These are phyloP conservation scores for Pythium chondricola DNA, from an alignment of 352 stramenopile genomes.

Conservation along the genomic window DNA sequence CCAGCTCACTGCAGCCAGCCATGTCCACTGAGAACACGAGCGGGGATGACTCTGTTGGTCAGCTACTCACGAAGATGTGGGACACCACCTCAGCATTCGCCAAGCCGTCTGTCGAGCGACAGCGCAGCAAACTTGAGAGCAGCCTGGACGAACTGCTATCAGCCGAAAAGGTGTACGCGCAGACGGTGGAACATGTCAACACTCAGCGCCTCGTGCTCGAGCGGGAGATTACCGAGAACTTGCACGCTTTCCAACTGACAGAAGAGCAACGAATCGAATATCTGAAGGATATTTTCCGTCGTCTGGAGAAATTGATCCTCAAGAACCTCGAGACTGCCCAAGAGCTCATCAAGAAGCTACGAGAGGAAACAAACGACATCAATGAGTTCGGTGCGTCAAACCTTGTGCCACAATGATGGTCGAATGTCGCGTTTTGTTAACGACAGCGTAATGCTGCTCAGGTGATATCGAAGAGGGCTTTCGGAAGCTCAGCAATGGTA, in stretches of 20 bases:
- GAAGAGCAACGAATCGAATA: slow-evolving; percentile 82
- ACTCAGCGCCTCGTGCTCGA: slow-evolving; percentile 58
- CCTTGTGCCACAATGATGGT: no score
- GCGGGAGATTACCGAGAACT: slow-evolving; percentile 67
- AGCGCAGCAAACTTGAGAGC: slow-evolving; percentile 50
- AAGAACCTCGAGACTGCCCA: slow-evolving; percentile 38
- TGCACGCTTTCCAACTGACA: slow-evolving; percentile 75
- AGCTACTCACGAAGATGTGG: slow-evolving; percentile 80
- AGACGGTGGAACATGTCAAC: slow-evolving; percentile 63
- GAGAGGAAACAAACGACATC: slow-evolving; percentile 39
- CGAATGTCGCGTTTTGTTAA: not conserved
- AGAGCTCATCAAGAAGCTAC: slow-evolving; percentile 42
- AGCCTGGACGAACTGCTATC: slow-evolving; percentile 64
- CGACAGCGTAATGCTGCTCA: slow-evolving; percentile 8
- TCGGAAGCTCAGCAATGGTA: slow-evolving; percentile 39
- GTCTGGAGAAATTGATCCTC: slow-evolving; percentile 51
- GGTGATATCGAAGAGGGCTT: slow-evolving; percentile 75
- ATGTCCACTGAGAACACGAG: slow-evolving; percentile 9
- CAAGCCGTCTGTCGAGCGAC: slow-evolving; percentile 53
- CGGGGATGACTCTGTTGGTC: slow-evolving; percentile 49
- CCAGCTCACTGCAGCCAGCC: not conserved
- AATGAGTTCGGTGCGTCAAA: slow-evolving; percentile 58
- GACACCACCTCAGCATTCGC: slow-evolving; percentile 66
- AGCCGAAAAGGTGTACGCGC: slow-evolving; percentile 62
- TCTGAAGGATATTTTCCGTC: slow-evolving; percentile 66